Conservation (phyloP, 345 rosid genomes). For the Lumnitzera racemosa region DNA sequence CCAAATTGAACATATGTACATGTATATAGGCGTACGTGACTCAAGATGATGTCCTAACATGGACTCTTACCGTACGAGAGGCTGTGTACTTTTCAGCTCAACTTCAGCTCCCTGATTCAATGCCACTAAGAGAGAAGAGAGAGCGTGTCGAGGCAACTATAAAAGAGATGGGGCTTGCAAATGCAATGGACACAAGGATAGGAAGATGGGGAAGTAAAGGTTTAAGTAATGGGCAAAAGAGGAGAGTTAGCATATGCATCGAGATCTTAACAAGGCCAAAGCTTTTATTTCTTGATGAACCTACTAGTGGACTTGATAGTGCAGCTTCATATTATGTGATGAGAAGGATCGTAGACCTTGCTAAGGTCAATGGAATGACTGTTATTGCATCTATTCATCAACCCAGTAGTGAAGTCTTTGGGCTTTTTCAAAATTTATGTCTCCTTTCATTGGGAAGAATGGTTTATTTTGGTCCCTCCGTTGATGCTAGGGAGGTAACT, state of each 20-base stretch:
- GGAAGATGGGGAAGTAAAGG: constrained; percentile 44
- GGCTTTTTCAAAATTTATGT: constrained; percentile 40
- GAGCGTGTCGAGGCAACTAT: constrained; percentile 45
- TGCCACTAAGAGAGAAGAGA: constrained; percentile 31
- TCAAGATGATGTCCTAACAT: constrained; percentile 35
- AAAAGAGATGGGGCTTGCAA: constrained; percentile 41
- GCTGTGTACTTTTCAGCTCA: constrained; percentile 46
- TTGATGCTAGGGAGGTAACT: constrained; percentile 25
- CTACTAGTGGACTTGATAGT: constrained; percentile 54
- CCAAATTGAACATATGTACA: neutral
- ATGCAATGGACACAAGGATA: constrained; percentile 31
- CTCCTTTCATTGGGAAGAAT: constrained; percentile 40
- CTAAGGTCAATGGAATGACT: constrained; percentile 17
- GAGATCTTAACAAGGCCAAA: constrained; percentile 44
- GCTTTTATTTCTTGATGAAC: constrained; percentile 51
- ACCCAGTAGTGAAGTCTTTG: constrained; percentile 41
- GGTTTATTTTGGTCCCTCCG: constrained; percentile 41
- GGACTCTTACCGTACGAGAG: constrained; percentile 39
- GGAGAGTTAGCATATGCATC: constrained; percentile 55
- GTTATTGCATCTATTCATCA: constrained; percentile 44
- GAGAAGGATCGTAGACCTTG: constrained; percentile 29
- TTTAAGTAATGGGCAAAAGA: constrained; percentile 50
- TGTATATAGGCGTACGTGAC: constrained; percentile 38
- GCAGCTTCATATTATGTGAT: constrained; percentile 42
- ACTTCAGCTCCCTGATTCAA: constrained; percentile 46